Conservation (phyloP, 176 grass and related monocot species). For the Oryza officinalis region DNA sequence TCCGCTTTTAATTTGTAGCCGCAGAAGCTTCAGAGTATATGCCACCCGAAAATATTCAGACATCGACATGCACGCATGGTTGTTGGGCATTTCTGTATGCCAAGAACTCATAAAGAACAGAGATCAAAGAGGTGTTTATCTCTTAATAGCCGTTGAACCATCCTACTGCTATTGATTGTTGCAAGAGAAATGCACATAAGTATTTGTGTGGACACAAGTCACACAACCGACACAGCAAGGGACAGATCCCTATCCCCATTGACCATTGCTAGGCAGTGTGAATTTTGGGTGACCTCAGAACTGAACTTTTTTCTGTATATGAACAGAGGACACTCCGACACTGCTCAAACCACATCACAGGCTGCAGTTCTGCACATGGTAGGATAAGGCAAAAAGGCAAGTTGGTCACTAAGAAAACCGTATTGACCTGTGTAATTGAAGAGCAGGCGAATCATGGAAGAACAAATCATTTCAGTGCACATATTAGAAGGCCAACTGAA, state of each 20-base stretch:
- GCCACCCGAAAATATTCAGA: background rate
- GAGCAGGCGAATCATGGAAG: background rate
- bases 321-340: too few species aligned
- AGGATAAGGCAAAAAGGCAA: background rate
- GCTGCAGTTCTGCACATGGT: background rate
- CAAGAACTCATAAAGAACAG: background rate
- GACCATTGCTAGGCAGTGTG: background rate
- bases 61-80: background rate
- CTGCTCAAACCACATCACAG: too few species aligned
- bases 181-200: background rate
- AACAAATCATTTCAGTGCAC: background rate
- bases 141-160: background rate
- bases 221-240: background rate
- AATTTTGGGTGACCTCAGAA: background rate
- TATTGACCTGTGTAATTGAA: background rate
- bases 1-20: background rate
- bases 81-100: background rate
- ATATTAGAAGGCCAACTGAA: background rate
- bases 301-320: background rate
- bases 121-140: background rate
- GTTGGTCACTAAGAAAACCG: background rate
- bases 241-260: background rate
- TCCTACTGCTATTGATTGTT: background rate
- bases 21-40: constrained; percentile 1
- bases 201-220: background rate